Evolutionary conservation across 345 rosid genomes (phyloP), one percentile per base, ranked within the genome.

Genomic region (Ceriops tagal): DNA sequence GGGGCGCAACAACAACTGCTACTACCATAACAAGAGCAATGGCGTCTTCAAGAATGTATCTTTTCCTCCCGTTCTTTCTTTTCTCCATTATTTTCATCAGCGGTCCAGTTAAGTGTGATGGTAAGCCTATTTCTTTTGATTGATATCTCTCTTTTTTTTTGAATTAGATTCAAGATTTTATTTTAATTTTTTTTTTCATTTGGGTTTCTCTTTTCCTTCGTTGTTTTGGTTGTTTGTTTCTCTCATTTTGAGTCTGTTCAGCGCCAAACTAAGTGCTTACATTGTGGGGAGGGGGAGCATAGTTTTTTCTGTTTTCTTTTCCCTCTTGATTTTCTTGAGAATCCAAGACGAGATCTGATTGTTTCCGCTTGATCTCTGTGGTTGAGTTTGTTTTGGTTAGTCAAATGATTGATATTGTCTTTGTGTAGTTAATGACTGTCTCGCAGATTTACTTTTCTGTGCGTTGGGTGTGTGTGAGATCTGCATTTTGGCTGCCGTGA

Each of bases 31-130:
- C 65, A 39, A 4, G 5, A 66, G 39, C 77, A 71, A 92, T 89
- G 97, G 83, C 86, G 55, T 63, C 81, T 51, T 47, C 82, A 53
- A 70, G 69, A 58, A 73, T 79, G 68, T 68, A 39, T 21, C 75
- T 83, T 69, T 73, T 78, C 70, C 68, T 83, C 51, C 49, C 76
- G 30, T 66, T 79, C 75, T 69, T 84, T 28, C 77, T 83, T 67
- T 8, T 71, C 65, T 69, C 77, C 73, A 19, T 83, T 71, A 63
- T 88, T 81, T 57, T 73, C 75, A 55, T 77, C 67, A 61, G 52
- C 70, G 80, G 46, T 61, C 72, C 64, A 26, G 88, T 79, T 37
- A 68, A 76, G 32, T 69, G 82, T 69, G 90, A 82, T 47, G 67
- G 72, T 20, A 81, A 32, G 34, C 69, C 13, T 65, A 32, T 70